phyloP scores from a whole-genome alignment of 2,329 filamentous ascomycete species.

The Xylariomycetidae sp. region DNA sequence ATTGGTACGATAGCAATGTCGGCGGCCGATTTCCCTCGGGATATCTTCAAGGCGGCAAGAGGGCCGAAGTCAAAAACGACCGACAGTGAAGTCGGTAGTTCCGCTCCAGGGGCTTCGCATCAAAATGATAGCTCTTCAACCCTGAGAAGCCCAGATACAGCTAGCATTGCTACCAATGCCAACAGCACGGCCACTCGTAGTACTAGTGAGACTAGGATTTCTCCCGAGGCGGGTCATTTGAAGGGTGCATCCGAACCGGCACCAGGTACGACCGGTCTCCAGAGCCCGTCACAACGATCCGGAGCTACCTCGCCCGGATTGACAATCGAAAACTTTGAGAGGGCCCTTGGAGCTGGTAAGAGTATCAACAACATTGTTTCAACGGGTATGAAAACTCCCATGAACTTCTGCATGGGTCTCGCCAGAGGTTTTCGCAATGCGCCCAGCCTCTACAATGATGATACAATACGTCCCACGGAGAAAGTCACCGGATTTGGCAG shows the following conservation, averaged over 20 bases:
- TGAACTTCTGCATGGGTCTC: constrained; percentile 79
- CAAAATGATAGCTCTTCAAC: constrained; percentile 7
- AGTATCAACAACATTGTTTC: constrained; percentile 68
- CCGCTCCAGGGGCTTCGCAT: constrained; percentile 5
- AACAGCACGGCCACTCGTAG: constrained; percentile 11
- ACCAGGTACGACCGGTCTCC: no score
- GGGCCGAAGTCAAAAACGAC: constrained; percentile 15
- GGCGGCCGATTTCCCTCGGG: constrained; percentile 66
- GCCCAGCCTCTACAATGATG: constrained; percentile 79
- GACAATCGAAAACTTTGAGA: constrained; percentile 43
- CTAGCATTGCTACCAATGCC: constrained; percentile 12
- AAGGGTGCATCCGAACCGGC: constrained; percentile 8
- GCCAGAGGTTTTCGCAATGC: constrained; percentile 87
- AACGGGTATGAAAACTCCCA: constrained; percentile 72
- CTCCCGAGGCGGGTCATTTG: no score
- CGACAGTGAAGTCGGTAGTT: constrained; percentile 11
- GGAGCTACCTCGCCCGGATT: constrained; percentile 11
- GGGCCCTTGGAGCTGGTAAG: constrained; percentile 60
- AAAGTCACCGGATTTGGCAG: constrained; percentile 74
- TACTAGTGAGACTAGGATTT: constrained; percentile 9
- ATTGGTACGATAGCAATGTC: constrained; percentile 77
- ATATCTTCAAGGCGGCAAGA: constrained; percentile 43
- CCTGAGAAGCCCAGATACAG: constrained; percentile 7
- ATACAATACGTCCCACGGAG: constrained; percentile 71
- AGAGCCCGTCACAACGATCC: no score